Base-by-base conservation (phyloP, 495 filamentous ascomycete species). In the Trichoderma reesei region DNA sequence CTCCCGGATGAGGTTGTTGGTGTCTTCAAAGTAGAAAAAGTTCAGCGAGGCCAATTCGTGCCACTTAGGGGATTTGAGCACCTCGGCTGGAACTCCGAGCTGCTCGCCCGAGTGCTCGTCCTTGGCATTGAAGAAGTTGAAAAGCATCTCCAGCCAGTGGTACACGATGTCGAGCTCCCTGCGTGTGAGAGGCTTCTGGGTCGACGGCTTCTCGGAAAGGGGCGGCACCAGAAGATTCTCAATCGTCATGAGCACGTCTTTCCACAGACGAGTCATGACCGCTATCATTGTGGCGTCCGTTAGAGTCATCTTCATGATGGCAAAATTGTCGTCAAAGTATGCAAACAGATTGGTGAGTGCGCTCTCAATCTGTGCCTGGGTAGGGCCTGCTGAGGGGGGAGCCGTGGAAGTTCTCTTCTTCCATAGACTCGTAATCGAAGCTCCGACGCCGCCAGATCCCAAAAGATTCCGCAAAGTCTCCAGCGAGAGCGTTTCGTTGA, bases 271-370 rank as follows among this genome's bases (percentile, higher is more conserved):
- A 33, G 91, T 94, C 95, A 99, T 99, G 64, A 99, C 92, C 74
- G 92, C 90, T 64, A 89, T 83, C 94, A 99, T 96, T 56, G 95
- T 92, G 61, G 90, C 85, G 41, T 88, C 87, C 2, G 95, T 98
- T 37, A 99, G 80, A 1, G 92, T 96, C 73, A 91, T 85, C 75
- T 97, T 96, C 90, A 99, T 94, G 71, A 96, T 97, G 42, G 91
- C 92, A 70, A 99, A 99, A 70, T 99, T 99, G 72, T 97, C 95
- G 71, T 98, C 90, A 71, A 99, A 98, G 72, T 99, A 99, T 63
- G 86, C 85, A 68, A 97, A 95, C n/a, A 99, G 82, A 3, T 92
- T 91, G 65, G 87, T 87, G 10, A 99, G 76, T 3, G 91, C 91
- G 66, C 86, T 87, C 67, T 88, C 87, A 46, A 96, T 81, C 61